Evolutionary conservation across 257 asterid genomes (phyloP).

Genomic region (Thymus mandschuricus): DNA sequence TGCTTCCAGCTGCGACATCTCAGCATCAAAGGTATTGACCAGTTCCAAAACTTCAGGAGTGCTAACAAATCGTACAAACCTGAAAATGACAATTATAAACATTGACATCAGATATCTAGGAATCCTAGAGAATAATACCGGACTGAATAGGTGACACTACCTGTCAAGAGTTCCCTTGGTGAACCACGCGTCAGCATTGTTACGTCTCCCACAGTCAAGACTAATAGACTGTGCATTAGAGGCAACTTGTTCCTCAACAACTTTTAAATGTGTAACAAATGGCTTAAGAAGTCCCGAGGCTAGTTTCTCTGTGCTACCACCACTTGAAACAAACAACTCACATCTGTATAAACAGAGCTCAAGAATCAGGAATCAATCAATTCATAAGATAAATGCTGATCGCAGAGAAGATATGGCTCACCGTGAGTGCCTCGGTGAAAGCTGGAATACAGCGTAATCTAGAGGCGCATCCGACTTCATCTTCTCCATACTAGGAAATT

Average conservation of each 20-base stretch:
- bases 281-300: constrained; percentile 95
- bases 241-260: constrained; percentile 80
- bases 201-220: constrained; percentile 70
- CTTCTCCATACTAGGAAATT: constrained; percentile 39
- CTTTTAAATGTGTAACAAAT: constrained; percentile 71
- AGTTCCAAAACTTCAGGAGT: constrained; percentile 87
- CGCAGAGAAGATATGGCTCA: constrained; percentile 28
- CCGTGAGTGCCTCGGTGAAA: constrained; percentile 84
- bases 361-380: constrained; percentile 13
- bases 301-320: constrained; percentile 77
- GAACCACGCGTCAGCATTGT: constrained; percentile 77
- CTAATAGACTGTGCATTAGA: constrained; percentile 66
- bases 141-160: constrained; percentile 40
- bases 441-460: constrained; percentile 89
- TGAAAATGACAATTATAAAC: constrained; percentile 32
- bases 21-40: constrained; percentile 73
- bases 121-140: background rate
- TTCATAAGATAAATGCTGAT: constrained; percentile 18
- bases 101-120: constrained; percentile 17
- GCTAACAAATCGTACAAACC: constrained; percentile 92
- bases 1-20: constrained; percentile 92
- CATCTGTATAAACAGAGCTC: constrained; percentile 58
- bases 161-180: constrained; percentile 97
- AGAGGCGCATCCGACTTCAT: constrained; percentile 73
- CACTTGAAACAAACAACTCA: constrained; percentile 78